phyloP scores from a whole-genome alignment of 495 filamentous ascomycete genomes.

The Hypoxylon cercidicola region DNA sequence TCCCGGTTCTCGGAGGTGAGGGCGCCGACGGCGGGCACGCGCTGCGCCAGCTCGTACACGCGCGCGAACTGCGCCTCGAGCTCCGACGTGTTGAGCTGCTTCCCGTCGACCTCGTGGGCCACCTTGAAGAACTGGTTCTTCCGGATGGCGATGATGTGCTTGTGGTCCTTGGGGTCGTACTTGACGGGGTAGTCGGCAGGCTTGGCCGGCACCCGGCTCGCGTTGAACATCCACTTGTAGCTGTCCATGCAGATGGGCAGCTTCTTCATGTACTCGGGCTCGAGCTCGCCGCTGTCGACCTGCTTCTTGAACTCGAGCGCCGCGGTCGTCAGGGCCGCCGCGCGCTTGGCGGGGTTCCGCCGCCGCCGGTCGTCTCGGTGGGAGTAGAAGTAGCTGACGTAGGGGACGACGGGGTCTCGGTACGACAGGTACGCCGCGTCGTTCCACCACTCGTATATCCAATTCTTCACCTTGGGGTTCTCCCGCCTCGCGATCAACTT shows the following conservation, averaged over 20 bases:
- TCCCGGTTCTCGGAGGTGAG: conserved; percentile 94
- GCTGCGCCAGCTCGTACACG: conserved; percentile 79
- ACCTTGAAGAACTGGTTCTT: conserved; percentile 98
- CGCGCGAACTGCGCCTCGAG: conserved; percentile 87
- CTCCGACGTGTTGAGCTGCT: conserved; percentile 85
- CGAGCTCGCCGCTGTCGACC: conserved; percentile 83
- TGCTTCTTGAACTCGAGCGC: conserved; percentile 92
- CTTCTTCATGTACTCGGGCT: conserved; percentile 98
- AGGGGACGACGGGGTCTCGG: conserved; percentile 96
- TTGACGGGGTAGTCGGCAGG: conserved; percentile 86
- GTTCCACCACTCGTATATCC: conserved; percentile 99
- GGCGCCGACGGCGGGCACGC: conserved; percentile 79
- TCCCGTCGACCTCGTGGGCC: conserved; percentile 75
- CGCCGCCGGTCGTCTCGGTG: conserved; percentile 92
- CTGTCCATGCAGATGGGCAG: conserved; percentile 96
- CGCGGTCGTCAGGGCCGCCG: conserved; percentile 86
- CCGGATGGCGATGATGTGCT: conserved; percentile 87
- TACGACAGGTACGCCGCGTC: conserved; percentile 89
- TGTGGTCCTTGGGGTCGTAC: conserved; percentile 75
- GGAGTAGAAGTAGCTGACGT: conserved; percentile 99
- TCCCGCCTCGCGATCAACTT: conserved; percentile 83
- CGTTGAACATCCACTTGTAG: conserved; percentile 99
- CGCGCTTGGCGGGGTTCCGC: conserved; percentile 89
- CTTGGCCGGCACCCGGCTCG: conserved; percentile 84
- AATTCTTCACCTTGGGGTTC: conserved; percentile 88